Evolutionary conservation across 805 yeast species (phyloP).

Genomic region (Lachancea meyersii): DNA sequence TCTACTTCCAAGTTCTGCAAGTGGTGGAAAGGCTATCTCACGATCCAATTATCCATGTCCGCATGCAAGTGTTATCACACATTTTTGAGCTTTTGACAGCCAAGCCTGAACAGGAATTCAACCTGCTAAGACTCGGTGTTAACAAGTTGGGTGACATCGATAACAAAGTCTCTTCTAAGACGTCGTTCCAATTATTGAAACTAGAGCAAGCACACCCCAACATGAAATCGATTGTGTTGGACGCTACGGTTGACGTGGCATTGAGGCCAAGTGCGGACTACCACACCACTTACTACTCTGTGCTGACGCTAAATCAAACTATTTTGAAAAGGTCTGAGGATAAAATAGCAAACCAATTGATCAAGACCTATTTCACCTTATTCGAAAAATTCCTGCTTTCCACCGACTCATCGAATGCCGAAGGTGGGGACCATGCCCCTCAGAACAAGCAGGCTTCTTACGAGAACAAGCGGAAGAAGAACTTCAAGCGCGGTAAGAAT

Average conservation of each 20-base stretch:
- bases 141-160: slow-evolving; percentile 93
- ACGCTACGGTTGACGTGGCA: slow-evolving; percentile 72
- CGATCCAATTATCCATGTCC: slow-evolving; percentile 85
- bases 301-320: slow-evolving; percentile 87
- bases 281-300: slow-evolving; percentile 82
- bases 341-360: slow-evolving; percentile 73
- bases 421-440: slow-evolving; percentile 35
- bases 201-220: slow-evolving; percentile 91
- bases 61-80: slow-evolving; percentile 68
- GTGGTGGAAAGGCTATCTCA: slow-evolving; percentile 75
- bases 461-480: slow-evolving; percentile 65
- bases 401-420: slow-evolving; percentile 45
- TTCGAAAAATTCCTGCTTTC: slow-evolving; percentile 78
- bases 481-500: slow-evolving; percentile 74
- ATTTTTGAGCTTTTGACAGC: slow-evolving; percentile 72
- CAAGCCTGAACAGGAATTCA: slow-evolving; percentile 96
- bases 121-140: slow-evolving; percentile 78
- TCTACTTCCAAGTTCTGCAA: slow-evolving; percentile 69
- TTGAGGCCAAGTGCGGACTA: slow-evolving; percentile 73
- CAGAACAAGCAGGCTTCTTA: slow-evolving; percentile 34
- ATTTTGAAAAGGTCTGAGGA: slow-evolving; percentile 73
- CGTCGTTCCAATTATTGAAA: slow-evolving; percentile 73
- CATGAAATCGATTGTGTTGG: slow-evolving; percentile 78
- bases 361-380: slow-evolving; percentile 77
- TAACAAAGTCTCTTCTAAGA: slow-evolving; percentile 81